Conservation (phyloP, 2,329 filamentous ascomycete genomes). For the Colletotrichum sp. region DNA sequence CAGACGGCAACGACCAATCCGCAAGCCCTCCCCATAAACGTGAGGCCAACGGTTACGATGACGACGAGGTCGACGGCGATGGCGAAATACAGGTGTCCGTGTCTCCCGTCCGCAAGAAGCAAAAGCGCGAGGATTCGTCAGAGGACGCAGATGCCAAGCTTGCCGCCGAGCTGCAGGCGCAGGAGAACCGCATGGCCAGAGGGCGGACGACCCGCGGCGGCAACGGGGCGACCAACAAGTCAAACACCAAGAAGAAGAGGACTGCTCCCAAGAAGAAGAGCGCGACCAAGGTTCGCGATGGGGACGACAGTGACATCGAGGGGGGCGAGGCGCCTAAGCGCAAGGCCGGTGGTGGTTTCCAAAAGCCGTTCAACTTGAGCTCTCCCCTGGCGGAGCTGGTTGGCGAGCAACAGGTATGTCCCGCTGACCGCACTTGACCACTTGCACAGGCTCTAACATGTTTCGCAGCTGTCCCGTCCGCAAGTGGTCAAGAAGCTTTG, state of each 20-base stretch:
- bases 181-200: conserved; percentile 77
- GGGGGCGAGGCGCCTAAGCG: conserved; percentile 69
- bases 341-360: conserved; percentile 91
- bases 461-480: conserved; percentile 78
- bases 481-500: conserved; percentile 97
- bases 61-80: conserved; percentile 37
- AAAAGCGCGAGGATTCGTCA: conserved; percentile 62
- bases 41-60: conserved; percentile 36
- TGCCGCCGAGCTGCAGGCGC: conserved; percentile 87
- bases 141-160: conserved; percentile 85
- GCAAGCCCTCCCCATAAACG: conserved; percentile 40
- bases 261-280: conserved; percentile 75
- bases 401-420: conserved; percentile 67
- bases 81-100: conserved; percentile 54
- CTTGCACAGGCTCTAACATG: conserved; percentile 24
- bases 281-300: conserved; percentile 74
- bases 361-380: conserved; percentile 83
- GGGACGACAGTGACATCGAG: conserved; percentile 81
- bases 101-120: conserved; percentile 66
- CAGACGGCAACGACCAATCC: conserved; percentile 24
- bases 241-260: conserved; percentile 64
- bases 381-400: conserved; percentile 72
- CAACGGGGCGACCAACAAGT: conserved; percentile 57
- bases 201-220: conserved; percentile 80
- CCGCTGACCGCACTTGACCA: background rate